phyloP scores from a whole-genome alignment of 768 basidiomycete species.

The Tubosaeta sp. region DNA sequence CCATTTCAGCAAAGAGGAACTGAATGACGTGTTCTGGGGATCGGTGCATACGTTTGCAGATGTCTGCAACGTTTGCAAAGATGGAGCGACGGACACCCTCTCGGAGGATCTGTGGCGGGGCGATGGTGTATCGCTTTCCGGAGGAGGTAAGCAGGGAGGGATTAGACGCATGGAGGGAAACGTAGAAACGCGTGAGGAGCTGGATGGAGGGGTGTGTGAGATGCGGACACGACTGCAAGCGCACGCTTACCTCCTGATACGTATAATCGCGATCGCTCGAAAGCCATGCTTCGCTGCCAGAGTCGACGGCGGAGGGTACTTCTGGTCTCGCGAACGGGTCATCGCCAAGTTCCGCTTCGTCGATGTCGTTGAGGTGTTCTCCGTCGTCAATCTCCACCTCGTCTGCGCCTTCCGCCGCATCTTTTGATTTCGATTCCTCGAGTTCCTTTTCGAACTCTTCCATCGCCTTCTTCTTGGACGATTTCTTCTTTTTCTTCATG shows the following conservation, averaged over 20 bases:
- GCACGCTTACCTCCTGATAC: conserved; percentile 77
- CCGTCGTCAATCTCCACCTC: conserved; percentile 57
- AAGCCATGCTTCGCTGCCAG: conserved; percentile 85
- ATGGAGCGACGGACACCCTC: conserved; percentile 98
- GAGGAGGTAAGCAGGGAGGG: conserved; percentile 81
- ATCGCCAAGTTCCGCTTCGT: conserved; percentile 85
- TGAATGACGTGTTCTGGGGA: conserved; percentile 97
- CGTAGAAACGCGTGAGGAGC: conserved; percentile 93
- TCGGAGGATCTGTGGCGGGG: conserved; percentile 87
- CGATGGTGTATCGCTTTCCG: conserved; percentile 95
- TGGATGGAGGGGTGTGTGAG: conserved; percentile 26
- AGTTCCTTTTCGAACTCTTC: conserved; percentile 95
- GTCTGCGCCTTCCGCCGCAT: conserved; percentile 54
- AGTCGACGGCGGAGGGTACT: conserved; percentile 58
- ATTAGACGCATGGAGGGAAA: conserved; percentile 87
- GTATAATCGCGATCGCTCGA: conserved; percentile 91
- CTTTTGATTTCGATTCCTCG: conserved; percentile 64
- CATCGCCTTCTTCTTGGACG: conserved; percentile 85
- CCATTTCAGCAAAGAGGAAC: conserved; percentile 97
- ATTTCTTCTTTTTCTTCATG: conserved; percentile 95
- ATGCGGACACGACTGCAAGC: neutral
- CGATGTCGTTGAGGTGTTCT: conserved; percentile 61
- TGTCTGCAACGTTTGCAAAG: conserved; percentile 95
- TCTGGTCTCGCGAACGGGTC: conserved; percentile 71
- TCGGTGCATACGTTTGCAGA: conserved; percentile 98